Percentiles rank a stretch among this genome's conserved stretches.
Conservation (phyloP, 1,284 basidiomycete genomes). For the Papiliotrema fonsecae region DNA sequence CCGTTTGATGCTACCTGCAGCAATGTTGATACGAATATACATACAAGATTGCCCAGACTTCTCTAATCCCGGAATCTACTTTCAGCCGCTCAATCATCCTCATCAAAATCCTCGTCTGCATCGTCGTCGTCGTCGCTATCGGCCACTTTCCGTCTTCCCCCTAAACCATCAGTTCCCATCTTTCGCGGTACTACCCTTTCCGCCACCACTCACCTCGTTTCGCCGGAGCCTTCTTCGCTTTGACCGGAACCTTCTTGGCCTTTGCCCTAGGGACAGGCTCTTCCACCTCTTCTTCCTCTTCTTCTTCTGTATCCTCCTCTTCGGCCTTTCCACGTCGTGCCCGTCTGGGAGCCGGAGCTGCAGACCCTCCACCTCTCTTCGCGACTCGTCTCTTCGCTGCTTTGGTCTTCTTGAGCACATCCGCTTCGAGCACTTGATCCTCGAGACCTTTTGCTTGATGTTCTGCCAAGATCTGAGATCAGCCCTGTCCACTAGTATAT, state of each 20-base stretch:
- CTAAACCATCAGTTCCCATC: constrained; percentile 1
- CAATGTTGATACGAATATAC: too few species aligned
- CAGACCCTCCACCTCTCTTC: constrained; percentile 16
- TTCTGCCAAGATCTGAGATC: constrained; percentile 68
- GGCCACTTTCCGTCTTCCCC: constrained; percentile 10
- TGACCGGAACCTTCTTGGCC: constrained; percentile 9
- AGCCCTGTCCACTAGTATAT: background rate
- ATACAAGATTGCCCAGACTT: too few species aligned
- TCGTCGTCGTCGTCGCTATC: constrained; percentile 19
- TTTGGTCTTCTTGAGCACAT: constrained; percentile 73
- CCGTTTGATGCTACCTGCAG: too few species aligned
- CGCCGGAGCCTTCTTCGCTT: constrained; percentile 10
- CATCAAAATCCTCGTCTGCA: constrained; percentile 1
- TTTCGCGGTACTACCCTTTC: background rate
- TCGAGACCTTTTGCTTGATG: constrained; percentile 80
- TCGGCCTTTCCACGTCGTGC: constrained; percentile 8
- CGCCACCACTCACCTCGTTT: constrained; percentile 16
- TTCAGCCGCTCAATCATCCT: too few species aligned
- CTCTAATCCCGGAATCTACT: too few species aligned
- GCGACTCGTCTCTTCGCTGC: constrained; percentile 63
- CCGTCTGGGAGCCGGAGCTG: constrained; percentile 4
- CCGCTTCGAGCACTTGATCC: constrained; percentile 80
- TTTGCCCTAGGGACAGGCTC: constrained; percentile 4
- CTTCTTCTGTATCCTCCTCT: constrained; percentile 19
- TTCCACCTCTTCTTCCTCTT: constrained; percentile 5